Base-by-base conservation (phyloP, 768 basidiomycete species). In the Aureoboletus auriporus region DNA sequence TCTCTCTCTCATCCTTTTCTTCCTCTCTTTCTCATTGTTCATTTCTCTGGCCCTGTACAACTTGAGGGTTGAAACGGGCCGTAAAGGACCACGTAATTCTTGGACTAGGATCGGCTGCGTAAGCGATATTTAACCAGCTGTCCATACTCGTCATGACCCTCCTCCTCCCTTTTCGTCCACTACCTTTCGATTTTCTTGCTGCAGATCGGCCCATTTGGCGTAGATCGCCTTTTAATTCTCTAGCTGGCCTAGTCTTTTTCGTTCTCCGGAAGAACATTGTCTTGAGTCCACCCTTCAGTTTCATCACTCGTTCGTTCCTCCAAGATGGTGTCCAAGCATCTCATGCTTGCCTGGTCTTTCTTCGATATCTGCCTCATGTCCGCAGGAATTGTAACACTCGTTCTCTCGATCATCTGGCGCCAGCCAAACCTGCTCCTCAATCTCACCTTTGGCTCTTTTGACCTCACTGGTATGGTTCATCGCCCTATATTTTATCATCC, bases 391-490 rank as follows among this genome's bases (percentile, higher is more conserved):
- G 50, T 92, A 44, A 69, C 82, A 11, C 69, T 93, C 50, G 75
- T 76, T 36, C 69, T 91, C 41, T 86, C 89, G 14, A 69, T 92
- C 48, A 60, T 86, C 31, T 93, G 87, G 86, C 76, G 80, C 45
- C 69, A 72, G 38, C 76, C 81, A 8, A 76, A 87, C 58, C 61
- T 86, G n/a, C 69, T 93, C 49, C 71, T 86, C 67, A 89, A 90
- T 63, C 73, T 90, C 71, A 79, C 86, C 29, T 67, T 93, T 43
- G 78, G 74, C 50, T 56, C 66, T 12, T 57, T 70, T 40, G 77
- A 87, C 54, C 71, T 90, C 35, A 78, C 74, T 27, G 77, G 90
- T 86, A 59, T 60, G 78, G 67, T 16, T 38, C 33, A 23, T 45
- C 23, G 41, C 30, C 9, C 9, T n/a, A 8, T 44, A 45, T 44